These are phyloP conservation scores for Pestalotiopsis sp. DNA, from an alignment of 2,329 filamentous ascomycete genomes.

Conservation along the genomic window DNA sequence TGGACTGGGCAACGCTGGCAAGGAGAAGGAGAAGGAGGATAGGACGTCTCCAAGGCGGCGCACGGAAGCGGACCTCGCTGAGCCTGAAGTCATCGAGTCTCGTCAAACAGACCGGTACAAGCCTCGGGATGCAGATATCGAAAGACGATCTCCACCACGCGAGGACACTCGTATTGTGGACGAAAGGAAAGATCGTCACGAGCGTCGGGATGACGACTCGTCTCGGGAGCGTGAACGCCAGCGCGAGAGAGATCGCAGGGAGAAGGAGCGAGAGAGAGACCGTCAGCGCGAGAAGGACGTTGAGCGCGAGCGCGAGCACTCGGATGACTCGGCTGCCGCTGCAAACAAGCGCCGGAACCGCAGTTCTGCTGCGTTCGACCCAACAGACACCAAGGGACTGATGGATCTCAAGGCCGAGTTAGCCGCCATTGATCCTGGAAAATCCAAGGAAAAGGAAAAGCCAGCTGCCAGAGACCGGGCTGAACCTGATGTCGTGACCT, in stretches of 20 bases:
- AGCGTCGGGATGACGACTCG: constrained; percentile 20
- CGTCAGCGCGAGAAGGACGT: constrained; percentile 16
- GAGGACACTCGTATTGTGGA: constrained; percentile 27
- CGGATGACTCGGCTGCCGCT: constrained; percentile 42
- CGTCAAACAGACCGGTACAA: constrained; percentile 31
- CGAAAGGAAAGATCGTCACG: constrained; percentile 18
- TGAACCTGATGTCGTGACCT: constrained; percentile 16
- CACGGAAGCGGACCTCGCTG: constrained; percentile 26
- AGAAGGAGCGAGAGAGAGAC: constrained; percentile 17
- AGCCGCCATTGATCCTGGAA: constrained; percentile 41
- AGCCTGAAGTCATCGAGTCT: constrained; percentile 23
- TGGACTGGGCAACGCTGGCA: constrained; percentile 41
- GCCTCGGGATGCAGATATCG: constrained; percentile 30
- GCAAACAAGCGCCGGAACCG: constrained; percentile 40
- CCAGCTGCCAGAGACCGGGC: constrained; percentile 18
- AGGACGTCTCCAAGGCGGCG: constrained; percentile 34
- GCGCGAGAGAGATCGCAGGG: constrained; percentile 8
- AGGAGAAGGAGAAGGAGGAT: constrained; percentile 41
- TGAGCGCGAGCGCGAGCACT: constrained; percentile 17
- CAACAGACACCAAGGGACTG: constrained; percentile 54
- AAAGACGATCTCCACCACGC: constrained; percentile 25
- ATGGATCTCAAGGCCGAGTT: constrained; percentile 54
- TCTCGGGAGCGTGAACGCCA: constrained; percentile 23
- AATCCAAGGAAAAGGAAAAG: constrained; percentile 24
- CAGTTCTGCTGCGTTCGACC: constrained; percentile 49